Percentiles rank a stretch among this genome's conserved stretches.
Conservation (phyloP, 306 rosid genomes). For the Casuarina cunninghamiana region DNA sequence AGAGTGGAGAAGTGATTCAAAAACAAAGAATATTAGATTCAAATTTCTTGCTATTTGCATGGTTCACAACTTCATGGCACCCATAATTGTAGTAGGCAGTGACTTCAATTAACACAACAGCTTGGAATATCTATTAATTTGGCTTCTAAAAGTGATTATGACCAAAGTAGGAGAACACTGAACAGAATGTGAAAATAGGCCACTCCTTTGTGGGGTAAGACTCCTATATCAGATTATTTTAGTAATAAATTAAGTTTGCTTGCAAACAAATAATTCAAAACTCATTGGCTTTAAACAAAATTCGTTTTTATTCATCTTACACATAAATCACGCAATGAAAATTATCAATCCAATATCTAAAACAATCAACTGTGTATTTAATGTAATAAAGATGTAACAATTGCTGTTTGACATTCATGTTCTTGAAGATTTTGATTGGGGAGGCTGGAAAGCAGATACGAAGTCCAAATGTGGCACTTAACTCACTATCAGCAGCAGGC, state of each 20-base stretch:
- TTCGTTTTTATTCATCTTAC: not conserved
- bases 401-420: not conserved
- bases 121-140: not conserved
- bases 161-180: not conserved
- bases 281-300: not conserved
- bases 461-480: not conserved
- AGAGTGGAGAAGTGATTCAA: constrained; percentile 2
- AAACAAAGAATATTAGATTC: not conserved
- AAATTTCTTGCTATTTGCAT: not conserved
- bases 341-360: not conserved
- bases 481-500: not conserved
- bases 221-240: constrained; percentile 1
- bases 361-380: not conserved
- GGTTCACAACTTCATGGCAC: constrained; percentile 9
- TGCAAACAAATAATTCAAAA: not conserved
- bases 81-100: constrained; percentile 7
- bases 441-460: not conserved
- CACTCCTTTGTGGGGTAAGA: not conserved
- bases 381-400: not conserved
- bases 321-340: not conserved
- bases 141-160: too few species aligned
- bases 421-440: not conserved
- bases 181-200: constrained; percentile 16
- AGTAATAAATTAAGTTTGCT: constrained; percentile 16
- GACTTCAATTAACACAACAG: not conserved